Percentiles rank a stretch among this genome's conserved stretches.
Conservation (phyloP, 2,329 filamentous ascomycete genomes). For the Amphichorda felina region DNA sequence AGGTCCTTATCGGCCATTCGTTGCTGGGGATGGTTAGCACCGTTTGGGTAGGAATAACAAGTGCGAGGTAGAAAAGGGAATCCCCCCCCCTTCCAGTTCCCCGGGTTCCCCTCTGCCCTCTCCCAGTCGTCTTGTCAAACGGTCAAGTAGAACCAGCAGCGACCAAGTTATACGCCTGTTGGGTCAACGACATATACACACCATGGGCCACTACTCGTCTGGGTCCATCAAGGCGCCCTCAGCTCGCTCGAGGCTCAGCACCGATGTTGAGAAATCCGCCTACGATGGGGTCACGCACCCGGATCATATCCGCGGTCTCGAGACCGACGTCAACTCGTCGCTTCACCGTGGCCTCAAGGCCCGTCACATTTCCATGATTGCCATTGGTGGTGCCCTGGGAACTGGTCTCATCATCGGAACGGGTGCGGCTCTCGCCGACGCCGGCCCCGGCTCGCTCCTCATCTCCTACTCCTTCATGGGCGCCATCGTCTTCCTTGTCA, state of each 20-base stretch:
- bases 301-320: conserved; percentile 31
- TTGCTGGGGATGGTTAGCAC: no score
- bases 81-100: no score
- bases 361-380: conserved; percentile 47
- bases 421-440: conserved; percentile 38
- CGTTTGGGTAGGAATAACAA: no score
- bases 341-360: conserved; percentile 41
- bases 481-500: conserved; percentile 66
- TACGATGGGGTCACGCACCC: conserved; percentile 10
- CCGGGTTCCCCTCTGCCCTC: background rate
- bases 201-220: no score
- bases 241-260: no score
- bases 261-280: conserved; percentile 1
- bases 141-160: no score
- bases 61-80: no score
- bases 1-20: no score
- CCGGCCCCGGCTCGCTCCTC: conserved; percentile 53
- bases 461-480: conserved; percentile 62
- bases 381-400: conserved; percentile 64
- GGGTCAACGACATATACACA: no score
- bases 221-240: no score
- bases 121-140: no score
- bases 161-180: no score
- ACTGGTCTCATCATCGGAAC: conserved; percentile 66
- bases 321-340: conserved; percentile 34